Percentiles rank a stretch among this genome's conserved stretches.
phyloP scores from a whole-genome alignment of 441 rosid genomes.

The Aleurites moluccanus region DNA sequence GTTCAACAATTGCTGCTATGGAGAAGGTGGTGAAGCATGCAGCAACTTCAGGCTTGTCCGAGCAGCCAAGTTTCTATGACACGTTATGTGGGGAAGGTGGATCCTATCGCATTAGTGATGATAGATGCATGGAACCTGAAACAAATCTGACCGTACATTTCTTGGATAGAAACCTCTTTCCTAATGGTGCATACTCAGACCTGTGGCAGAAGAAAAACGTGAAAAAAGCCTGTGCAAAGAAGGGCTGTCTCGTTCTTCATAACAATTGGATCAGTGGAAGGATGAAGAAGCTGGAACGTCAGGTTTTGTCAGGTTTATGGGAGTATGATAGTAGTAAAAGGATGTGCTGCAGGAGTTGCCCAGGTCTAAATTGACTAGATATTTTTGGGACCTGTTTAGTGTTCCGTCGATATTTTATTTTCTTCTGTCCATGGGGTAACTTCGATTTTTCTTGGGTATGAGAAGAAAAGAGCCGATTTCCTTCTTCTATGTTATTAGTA shows the following conservation, averaged over 20 bases:
- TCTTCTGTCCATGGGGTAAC: constrained; percentile 15
- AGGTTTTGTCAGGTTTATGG: constrained; percentile 77
- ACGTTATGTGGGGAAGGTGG: constrained; percentile 94
- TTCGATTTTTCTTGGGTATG: constrained; percentile 28
- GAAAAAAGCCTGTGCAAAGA: constrained; percentile 55
- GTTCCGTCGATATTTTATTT: constrained; percentile 3
- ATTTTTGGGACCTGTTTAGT: background rate
- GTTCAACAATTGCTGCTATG: constrained; percentile 64
- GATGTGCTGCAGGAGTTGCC: constrained; percentile 56
- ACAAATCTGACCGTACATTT: constrained; percentile 70
- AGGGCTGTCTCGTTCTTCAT: constrained; percentile 67
- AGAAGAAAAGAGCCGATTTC: constrained; percentile 13
- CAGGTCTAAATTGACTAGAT: constrained; percentile 8
- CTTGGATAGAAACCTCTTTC: constrained; percentile 81
- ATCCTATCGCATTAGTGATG: constrained; percentile 49
- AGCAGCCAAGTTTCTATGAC: constrained; percentile 96
- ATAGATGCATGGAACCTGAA: constrained; percentile 67
- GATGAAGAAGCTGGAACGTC: constrained; percentile 79
- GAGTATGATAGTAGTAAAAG: constrained; percentile 69
- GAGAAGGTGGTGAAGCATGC: constrained; percentile 92
- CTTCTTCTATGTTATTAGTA: constrained; percentile 2
- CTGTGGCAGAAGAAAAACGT: constrained; percentile 67
- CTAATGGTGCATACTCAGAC: constrained; percentile 80
- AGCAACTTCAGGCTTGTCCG: constrained; percentile 68
- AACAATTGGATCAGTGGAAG: constrained; percentile 91